Conservation (phyloP, 192 early-diverging fungal genomes). For the Rhizophlyctis rosea region DNA sequence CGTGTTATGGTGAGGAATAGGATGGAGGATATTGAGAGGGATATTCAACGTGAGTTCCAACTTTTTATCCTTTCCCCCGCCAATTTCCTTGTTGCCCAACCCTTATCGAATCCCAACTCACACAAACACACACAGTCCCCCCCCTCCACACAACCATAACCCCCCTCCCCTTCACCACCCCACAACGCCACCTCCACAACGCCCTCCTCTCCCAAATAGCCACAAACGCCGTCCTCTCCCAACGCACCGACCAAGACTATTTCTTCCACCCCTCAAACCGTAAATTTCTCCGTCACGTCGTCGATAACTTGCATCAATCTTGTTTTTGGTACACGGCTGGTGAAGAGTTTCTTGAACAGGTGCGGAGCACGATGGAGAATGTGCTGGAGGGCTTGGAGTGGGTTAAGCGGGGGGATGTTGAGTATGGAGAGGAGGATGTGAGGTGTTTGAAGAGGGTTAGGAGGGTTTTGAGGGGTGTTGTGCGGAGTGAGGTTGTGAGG, state of each 20-base stretch:
- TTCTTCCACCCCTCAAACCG: constrained; percentile 66
- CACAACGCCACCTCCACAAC: constrained; percentile 54
- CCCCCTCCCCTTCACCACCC: constrained; percentile 42
- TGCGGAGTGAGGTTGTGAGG: too few species aligned
- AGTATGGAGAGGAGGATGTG: too few species aligned
- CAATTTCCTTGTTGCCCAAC: neutral
- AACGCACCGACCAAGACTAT: constrained; percentile 68
- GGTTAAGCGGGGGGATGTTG: too few species aligned
- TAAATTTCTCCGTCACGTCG: constrained; percentile 52
- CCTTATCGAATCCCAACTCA: neutral
- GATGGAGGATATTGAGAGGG: constrained; percentile 47
- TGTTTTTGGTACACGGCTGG: constrained; percentile 81
- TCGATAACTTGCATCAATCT: constrained; percentile 52
- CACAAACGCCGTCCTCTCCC: constrained; percentile 67
- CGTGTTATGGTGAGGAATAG: constrained; percentile 73
- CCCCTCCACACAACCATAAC: constrained; percentile 54
- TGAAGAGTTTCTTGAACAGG: constrained; percentile 2
- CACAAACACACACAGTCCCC: constrained; percentile 42
- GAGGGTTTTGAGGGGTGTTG: too few species aligned
- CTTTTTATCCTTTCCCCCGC: neutral
- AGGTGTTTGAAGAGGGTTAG: too few species aligned
- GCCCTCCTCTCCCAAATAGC: constrained; percentile 62
- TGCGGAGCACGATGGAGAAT: constrained; percentile 16
- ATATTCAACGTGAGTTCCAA: constrained; percentile 35
- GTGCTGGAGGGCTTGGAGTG: constrained; percentile 28